Percentiles rank a stretch among this genome's conserved stretches.
Conservation (phyloP, 2,329 filamentous ascomycete genomes). For the Clonostachys sp. region DNA sequence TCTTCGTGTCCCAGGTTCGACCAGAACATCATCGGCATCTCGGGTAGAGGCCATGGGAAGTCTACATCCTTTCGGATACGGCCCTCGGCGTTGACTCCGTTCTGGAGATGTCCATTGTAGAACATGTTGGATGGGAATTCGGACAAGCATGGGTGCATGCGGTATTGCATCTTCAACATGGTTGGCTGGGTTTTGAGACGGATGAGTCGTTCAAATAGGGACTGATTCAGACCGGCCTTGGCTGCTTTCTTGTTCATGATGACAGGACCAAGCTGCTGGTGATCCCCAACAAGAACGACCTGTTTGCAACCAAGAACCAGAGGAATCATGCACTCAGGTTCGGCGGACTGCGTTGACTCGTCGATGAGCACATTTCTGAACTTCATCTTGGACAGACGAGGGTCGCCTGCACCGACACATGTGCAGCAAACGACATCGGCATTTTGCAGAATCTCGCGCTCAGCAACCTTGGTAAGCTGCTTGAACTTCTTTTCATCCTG, state of each 20-base stretch:
- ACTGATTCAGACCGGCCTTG: slow-evolving; percentile 95
- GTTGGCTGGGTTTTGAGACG: slow-evolving; percentile 88
- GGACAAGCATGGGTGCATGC: slow-evolving; percentile 97
- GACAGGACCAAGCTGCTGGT: slow-evolving; percentile 95
- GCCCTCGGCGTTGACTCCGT: slow-evolving; percentile 87
- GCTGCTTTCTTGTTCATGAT: slow-evolving; percentile 99
- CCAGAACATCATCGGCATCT: slow-evolving; percentile 99
- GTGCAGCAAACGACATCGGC: slow-evolving; percentile 99
- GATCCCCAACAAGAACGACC: slow-evolving; percentile 96
- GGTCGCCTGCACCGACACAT: slow-evolving; percentile 94
- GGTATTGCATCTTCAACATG: slow-evolving; percentile 93
- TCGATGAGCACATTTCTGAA: slow-evolving; percentile 98
- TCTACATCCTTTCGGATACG: slow-evolving; percentile 90
- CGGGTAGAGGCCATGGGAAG: slow-evolving; percentile 93
- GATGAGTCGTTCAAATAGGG: slow-evolving; percentile 94
- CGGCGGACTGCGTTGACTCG: slow-evolving; percentile 95
- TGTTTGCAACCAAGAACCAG: slow-evolving; percentile 97
- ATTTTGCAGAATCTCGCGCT: slow-evolving; percentile 90
- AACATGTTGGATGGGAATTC: slow-evolving; percentile 99
- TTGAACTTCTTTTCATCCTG: slow-evolving; percentile 99
- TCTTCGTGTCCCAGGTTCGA: slow-evolving; percentile 96
- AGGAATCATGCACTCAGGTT: slow-evolving; percentile 98
- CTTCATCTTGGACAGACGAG: slow-evolving; percentile 92
- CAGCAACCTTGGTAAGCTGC: slow-evolving; percentile 86
- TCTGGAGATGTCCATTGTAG: slow-evolving; percentile 95